Evolutionary conservation across 1,284 basidiomycete genomes (phyloP).

Genomic region (Fomes fomentarius): DNA sequence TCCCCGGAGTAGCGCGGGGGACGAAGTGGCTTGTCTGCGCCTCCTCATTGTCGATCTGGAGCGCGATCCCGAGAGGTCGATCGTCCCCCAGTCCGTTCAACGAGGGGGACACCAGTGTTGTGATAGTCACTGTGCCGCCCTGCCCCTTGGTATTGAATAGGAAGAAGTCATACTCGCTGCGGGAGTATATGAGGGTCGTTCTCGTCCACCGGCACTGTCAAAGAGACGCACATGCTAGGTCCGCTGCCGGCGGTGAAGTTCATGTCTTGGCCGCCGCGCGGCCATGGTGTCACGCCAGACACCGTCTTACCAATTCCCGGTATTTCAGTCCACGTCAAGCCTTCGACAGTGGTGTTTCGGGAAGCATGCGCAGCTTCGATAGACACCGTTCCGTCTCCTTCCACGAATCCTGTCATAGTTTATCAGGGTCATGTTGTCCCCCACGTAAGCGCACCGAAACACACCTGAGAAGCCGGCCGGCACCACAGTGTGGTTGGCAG

Average conservation of each 20-base stretch:
- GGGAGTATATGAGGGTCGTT: not conserved
- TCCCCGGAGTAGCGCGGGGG: conserved; percentile 51
- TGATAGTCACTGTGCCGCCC: conserved; percentile 48
- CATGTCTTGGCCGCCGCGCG: conserved; percentile 51
- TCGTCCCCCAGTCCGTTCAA: conserved; percentile 59
- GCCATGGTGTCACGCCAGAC: conserved; percentile 65
- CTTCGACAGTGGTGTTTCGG: conserved; percentile 53
- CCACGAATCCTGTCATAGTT: conserved; percentile 53
- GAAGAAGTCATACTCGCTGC: conserved; percentile 63
- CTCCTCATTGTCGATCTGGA: conserved; percentile 54
- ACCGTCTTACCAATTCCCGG: conserved; percentile 61
- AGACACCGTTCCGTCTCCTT: conserved; percentile 63
- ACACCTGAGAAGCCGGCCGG: conserved; percentile 53
- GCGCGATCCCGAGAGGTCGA: conserved; percentile 56
- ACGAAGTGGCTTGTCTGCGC: conserved; percentile 54
- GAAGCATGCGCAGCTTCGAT: conserved; percentile 66
- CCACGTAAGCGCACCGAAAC: conserved; percentile 8
- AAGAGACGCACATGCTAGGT: conserved; percentile 53
- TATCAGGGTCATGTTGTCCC: not conserved
- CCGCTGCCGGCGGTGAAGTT: conserved; percentile 65
- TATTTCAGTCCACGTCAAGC: conserved; percentile 59
- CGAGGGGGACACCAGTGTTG: conserved; percentile 58
- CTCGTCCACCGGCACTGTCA: not conserved
- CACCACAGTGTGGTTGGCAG: conserved; percentile 42
- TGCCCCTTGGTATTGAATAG: conserved; percentile 54